Conservation (phyloP, 345 rosid species). For the Syzygium jambos region DNA sequence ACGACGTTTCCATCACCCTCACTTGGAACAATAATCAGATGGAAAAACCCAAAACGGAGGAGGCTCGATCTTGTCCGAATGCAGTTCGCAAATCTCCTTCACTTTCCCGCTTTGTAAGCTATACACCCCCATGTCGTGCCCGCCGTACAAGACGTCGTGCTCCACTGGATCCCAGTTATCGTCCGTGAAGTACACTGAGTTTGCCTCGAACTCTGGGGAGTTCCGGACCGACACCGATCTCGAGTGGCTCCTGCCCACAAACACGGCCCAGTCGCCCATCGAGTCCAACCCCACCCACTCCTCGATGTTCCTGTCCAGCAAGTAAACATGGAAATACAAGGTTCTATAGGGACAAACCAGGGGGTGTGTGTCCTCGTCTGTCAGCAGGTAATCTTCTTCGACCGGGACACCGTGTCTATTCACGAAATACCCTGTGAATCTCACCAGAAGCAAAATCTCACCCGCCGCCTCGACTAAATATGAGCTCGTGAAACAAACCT, state of each 20-base stretch:
- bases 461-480: neutral
- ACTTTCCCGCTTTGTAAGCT: neutral
- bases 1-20: neutral
- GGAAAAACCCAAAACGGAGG: conserved; percentile 13
- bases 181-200: conserved; percentile 2
- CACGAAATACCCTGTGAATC: neutral
- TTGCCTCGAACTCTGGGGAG: neutral
- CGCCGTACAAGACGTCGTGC: neutral
- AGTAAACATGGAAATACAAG: neutral
- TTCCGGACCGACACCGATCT: neutral
- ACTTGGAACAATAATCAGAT: neutral
- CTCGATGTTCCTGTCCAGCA: neutral
- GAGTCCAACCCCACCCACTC: neutral
- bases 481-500: neutral
- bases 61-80: neutral
- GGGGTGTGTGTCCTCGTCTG: neutral
- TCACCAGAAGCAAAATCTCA: neutral
- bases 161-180: neutral
- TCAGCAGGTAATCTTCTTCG: neutral
- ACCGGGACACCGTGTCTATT: neutral
- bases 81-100: neutral
- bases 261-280: neutral
- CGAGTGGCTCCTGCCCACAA: conserved; percentile 3
- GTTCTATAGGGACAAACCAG: neutral
- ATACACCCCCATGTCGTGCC: conserved; percentile 6